Percentiles rank a stretch among this genome's conserved stretches.
phyloP scores from a whole-genome alignment of 345 rosid genomes.

The Adansonia digitata region DNA sequence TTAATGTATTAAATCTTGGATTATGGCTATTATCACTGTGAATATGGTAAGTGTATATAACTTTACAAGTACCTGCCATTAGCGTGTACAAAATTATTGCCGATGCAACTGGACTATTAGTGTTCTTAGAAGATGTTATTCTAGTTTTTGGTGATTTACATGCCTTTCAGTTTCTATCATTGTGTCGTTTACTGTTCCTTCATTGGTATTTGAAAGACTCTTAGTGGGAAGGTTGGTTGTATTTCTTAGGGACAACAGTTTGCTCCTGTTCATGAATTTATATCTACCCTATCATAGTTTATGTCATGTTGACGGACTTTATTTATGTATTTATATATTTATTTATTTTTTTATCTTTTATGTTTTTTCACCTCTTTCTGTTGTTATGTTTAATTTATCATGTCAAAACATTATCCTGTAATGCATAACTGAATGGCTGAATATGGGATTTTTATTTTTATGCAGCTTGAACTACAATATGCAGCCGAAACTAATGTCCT shows the following conservation, averaged over 20 bases:
- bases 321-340: no score
- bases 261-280: not conserved
- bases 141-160: not conserved
- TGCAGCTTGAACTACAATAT: constrained; percentile 78
- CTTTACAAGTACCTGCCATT: not conserved
- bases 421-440: not conserved
- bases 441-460: not conserved
- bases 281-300: not conserved
- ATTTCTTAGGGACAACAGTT: not conserved
- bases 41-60: not conserved
- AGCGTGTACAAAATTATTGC: not conserved
- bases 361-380: no score
- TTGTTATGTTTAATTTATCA: not conserved
- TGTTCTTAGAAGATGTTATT: not conserved
- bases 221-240: not conserved
- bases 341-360: no score
- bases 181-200: not conserved
- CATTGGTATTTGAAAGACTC: not conserved
- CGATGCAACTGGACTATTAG: not conserved
- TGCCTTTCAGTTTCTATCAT: not conserved
- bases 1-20: not conserved
- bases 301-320: not conserved
- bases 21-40: not conserved
- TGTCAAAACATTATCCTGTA: not conserved
- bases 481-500: constrained; percentile 80